A percentile compares a stretch with the other conserved stretches of the same genome.
These are phyloP conservation scores for Oldenlandia corymbosa DNA, from an alignment of 257 asterid species.

Conservation along the genomic window DNA sequence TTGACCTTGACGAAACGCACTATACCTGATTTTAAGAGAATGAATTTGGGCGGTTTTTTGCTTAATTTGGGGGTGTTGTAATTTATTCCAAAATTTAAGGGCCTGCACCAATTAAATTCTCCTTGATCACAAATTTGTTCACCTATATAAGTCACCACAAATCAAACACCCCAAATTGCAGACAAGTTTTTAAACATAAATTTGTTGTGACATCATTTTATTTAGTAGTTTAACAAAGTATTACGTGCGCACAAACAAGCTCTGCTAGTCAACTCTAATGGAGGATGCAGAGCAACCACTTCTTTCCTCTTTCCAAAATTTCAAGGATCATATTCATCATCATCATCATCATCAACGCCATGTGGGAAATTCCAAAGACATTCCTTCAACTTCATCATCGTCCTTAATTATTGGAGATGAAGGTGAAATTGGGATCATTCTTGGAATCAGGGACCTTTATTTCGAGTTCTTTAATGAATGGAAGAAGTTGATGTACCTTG, in stretches of 20 bases:
- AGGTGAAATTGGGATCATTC: constrained; percentile 21
- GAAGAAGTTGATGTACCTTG: constrained; percentile 22
- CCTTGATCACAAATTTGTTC: background rate
- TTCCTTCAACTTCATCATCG: background rate
- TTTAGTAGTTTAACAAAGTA: too few species aligned
- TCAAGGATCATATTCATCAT: too few species aligned
- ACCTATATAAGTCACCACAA: background rate
- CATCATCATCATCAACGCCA: too few species aligned
- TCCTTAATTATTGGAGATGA: background rate
- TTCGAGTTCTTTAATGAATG: constrained; percentile 17
- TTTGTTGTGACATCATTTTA: too few species aligned
- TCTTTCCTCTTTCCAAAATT: background rate
- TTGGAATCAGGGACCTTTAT: constrained; percentile 20
- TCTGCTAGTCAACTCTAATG: too few species aligned
- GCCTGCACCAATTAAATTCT: background rate
- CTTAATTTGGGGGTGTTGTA: too few species aligned
- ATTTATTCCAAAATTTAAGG: background rate
- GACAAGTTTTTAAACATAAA: too few species aligned
- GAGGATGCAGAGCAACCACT: background rate
- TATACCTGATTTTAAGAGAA: too few species aligned
- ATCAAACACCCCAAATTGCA: too few species aligned
- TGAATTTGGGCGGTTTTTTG: too few species aligned
- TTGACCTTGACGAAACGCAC: too few species aligned
- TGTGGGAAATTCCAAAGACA: background rate
- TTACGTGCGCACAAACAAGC: too few species aligned